phyloP scores from a whole-genome alignment of 1,139 yeast species.

The Taphrina pruni region DNA sequence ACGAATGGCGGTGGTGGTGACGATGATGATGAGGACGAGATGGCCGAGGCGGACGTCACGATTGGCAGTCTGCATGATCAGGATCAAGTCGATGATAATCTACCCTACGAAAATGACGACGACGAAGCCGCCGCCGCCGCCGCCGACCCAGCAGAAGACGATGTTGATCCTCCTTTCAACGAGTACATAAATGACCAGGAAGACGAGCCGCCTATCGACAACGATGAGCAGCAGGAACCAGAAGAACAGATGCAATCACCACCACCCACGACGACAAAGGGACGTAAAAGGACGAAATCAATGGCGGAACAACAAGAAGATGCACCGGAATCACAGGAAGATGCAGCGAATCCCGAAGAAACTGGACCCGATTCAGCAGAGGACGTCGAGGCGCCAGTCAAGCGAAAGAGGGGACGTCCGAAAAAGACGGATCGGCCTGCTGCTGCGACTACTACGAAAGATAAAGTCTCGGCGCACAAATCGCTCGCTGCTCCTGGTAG shows the following conservation, averaged over 20 bases:
- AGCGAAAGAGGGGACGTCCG: slow-evolving; percentile 3
- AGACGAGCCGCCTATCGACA: slow-evolving; percentile 16
- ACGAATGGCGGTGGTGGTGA: background rate
- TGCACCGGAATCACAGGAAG: slow-evolving; percentile 19
- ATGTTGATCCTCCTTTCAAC: slow-evolving; percentile 11
- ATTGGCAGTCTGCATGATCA: slow-evolving; percentile 9
- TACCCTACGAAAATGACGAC: background rate
- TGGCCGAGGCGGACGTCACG: slow-evolving; percentile 22
- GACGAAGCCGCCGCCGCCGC: background rate
- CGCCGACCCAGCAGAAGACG: background rate
- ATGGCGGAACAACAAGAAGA: slow-evolving; percentile 11
- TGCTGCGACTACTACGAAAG: background rate
- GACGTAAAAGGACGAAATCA: slow-evolving; percentile 3
- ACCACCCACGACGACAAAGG: slow-evolving; percentile 8
- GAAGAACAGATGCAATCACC: slow-evolving; percentile 21
- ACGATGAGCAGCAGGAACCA: slow-evolving; percentile 23
- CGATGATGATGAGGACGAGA: background rate
- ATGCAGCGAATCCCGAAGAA: slow-evolving; percentile 36
- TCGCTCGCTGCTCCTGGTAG: background rate
- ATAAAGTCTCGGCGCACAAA: slow-evolving; percentile 7
- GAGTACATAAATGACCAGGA: slow-evolving; percentile 22
- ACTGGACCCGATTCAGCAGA: slow-evolving; percentile 35
- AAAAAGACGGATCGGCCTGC: background rate
- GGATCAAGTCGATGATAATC: background rate
- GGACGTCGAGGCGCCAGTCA: slow-evolving; percentile 8